Evolutionary conservation across 75 land plant genomes (phyloP).

Genomic region (Azolla pinnata): DNA sequence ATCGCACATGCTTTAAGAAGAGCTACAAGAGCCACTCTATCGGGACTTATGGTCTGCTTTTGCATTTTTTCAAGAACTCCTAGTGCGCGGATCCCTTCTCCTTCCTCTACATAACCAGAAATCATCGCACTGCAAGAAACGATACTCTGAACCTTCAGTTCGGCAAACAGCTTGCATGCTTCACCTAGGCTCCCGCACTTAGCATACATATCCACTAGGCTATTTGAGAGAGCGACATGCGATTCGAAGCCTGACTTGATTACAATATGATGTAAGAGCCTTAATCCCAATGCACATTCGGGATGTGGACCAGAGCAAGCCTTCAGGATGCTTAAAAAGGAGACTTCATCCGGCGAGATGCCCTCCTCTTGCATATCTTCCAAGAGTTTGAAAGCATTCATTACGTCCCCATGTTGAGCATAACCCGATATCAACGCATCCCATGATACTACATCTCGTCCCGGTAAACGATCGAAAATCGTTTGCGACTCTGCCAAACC

Average conservation of each 20-base stretch:
- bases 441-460: constrained; percentile 60
- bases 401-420: constrained; percentile 30
- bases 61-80: constrained; percentile 30
- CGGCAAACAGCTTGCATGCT: constrained; percentile 33
- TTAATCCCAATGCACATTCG: background rate
- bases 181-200: constrained; percentile 41
- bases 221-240: constrained; percentile 12
- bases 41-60: constrained; percentile 17
- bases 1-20: constrained; percentile 29
- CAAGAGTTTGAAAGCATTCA: constrained; percentile 40
- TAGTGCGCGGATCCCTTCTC: constrained; percentile 17
- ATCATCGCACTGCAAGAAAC: constrained; percentile 49
- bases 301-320: constrained; percentile 8
- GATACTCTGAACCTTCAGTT: constrained; percentile 18
- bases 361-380: constrained; percentile 34
- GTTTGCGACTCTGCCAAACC: constrained; percentile 13
- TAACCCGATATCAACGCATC: constrained; percentile 64
- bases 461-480: constrained; percentile 27
- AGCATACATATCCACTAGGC: constrained; percentile 46
- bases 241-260: background rate
- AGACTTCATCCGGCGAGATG: constrained; percentile 14
- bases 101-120: constrained; percentile 29
- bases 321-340: constrained; percentile 4
- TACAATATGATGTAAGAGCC: constrained; percentile 5
- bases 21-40: constrained; percentile 27